Evolutionary conservation across 805 yeast species (phyloP).

Genomic region (Candida berthetii): DNA sequence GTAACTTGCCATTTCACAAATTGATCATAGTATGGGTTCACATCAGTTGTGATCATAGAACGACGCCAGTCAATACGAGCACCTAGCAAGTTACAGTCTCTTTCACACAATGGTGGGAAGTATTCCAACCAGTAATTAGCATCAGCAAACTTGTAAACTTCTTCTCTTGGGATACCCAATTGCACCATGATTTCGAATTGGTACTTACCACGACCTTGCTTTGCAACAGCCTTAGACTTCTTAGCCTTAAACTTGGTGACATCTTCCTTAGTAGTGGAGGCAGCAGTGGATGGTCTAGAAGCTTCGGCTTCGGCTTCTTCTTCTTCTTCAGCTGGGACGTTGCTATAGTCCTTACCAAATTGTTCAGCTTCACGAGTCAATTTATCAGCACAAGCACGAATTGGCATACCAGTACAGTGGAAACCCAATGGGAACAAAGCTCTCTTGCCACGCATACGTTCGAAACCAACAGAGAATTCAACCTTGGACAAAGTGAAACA

Average conservation of each 20-base stretch:
- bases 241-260: slow-evolving; percentile 88
- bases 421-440: slow-evolving; percentile 95
- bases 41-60: slow-evolving; percentile 90
- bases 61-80: slow-evolving; percentile 98
- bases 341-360: slow-evolving; percentile 78
- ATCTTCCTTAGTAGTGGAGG: slow-evolving; percentile 53
- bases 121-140: slow-evolving; percentile 84
- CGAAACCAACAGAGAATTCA: slow-evolving; percentile 89
- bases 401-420: slow-evolving; percentile 99
- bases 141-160: slow-evolving; percentile 84
- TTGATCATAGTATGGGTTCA: slow-evolving; percentile 90
- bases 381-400: slow-evolving; percentile 92
- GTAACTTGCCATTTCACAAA: slow-evolving; percentile 97
- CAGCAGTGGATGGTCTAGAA: slow-evolving; percentile 27
- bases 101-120: slow-evolving; percentile 87
- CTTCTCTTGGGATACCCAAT: slow-evolving; percentile 80
- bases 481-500: slow-evolving; percentile 91
- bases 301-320: slow-evolving; percentile 38
- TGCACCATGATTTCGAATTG: slow-evolving; percentile 97
- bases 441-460: slow-evolving; percentile 88
- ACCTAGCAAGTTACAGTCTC: slow-evolving; percentile 77
- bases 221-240: slow-evolving; percentile 91
- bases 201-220: slow-evolving; percentile 88
- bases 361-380: slow-evolving; percentile 85
- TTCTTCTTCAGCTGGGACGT: slow-evolving; percentile 58